Evolutionary conservation across 202 grass and related monocot species (phyloP).

Genomic region (Elaeis oleifera): DNA sequence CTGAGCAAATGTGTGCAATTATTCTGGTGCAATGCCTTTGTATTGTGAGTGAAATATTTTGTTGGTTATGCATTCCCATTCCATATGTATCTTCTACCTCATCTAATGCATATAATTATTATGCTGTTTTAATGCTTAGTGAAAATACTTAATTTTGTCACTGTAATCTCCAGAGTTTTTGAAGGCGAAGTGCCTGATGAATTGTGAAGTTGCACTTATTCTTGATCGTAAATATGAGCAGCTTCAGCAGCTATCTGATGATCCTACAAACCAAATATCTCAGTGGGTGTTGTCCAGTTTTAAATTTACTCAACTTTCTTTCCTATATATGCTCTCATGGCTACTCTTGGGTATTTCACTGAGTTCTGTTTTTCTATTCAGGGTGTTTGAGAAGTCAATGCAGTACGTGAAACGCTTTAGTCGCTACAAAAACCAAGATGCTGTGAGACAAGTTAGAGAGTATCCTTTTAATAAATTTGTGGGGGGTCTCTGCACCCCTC

Average conservation of each 20-base stretch:
- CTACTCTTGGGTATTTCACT: background rate
- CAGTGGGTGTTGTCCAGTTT: constrained; percentile 22
- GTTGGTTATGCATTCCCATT: no score
- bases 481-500: no score
- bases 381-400: constrained; percentile 96
- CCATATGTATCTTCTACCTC: no score
- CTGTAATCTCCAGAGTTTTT: constrained; percentile 48
- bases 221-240: constrained; percentile 95
- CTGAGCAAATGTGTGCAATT: no score
- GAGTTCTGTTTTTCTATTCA: background rate
- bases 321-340: background rate
- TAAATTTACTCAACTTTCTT: background rate
- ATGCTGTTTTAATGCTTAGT: no score
- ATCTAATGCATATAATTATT: no score
- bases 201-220: constrained; percentile 90
- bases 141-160: no score
- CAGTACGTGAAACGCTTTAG: constrained; percentile 91
- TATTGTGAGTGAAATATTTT: no score
- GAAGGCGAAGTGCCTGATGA: constrained; percentile 93
- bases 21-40: no score
- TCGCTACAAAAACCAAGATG: constrained; percentile 95
- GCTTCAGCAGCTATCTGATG: constrained; percentile 81
- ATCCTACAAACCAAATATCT: constrained; percentile 48
- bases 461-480: constrained; percentile 26
- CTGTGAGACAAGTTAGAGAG: constrained; percentile 87